Conservation (phyloP, 2,329 filamentous ascomycete genomes). For the Fusarium incarnatum region DNA sequence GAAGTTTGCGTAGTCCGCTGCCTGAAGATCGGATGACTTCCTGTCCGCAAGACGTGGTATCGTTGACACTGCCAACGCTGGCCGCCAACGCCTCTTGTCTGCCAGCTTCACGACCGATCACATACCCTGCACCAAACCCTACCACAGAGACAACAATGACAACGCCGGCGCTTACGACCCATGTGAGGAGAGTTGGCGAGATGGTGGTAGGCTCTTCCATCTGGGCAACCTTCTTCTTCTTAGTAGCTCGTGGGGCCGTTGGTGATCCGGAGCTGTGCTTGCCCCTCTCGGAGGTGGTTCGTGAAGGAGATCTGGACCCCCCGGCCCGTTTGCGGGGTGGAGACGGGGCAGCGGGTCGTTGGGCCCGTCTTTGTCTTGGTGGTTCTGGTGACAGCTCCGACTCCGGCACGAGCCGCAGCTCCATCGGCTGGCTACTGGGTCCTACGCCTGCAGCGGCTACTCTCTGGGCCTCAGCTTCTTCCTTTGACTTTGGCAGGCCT, state of each 20-base stretch:
- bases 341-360: conserved; percentile 37
- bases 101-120: conserved; percentile 74
- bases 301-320: conserved; percentile 45
- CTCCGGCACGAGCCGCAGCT: conserved; percentile 70
- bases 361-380: conserved; percentile 39
- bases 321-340: conserved; percentile 44
- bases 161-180: conserved; percentile 74
- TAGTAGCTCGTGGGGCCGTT: conserved; percentile 60
- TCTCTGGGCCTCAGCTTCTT: conserved; percentile 56
- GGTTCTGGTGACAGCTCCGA: conserved; percentile 64
- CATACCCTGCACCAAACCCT: conserved; percentile 76
- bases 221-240: conserved; percentile 68
- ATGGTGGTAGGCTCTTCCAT: conserved; percentile 58
- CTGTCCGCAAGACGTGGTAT: conserved; percentile 62
- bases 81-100: conserved; percentile 66
- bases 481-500: conserved; percentile 75
- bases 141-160: conserved; percentile 76
- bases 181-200: conserved; percentile 71
- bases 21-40: conserved; percentile 65
- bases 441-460: conserved; percentile 54
- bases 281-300: conserved; percentile 56
- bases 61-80: conserved; percentile 55
- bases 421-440: conserved; percentile 65
- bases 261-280: conserved; percentile 61
- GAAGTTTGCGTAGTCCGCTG: conserved; percentile 64